A percentile compares a stretch with the other conserved stretches of the same genome.
Conservation (phyloP, 2,329 filamentous ascomycete genomes). For the Emericellopsis atlantica region DNA sequence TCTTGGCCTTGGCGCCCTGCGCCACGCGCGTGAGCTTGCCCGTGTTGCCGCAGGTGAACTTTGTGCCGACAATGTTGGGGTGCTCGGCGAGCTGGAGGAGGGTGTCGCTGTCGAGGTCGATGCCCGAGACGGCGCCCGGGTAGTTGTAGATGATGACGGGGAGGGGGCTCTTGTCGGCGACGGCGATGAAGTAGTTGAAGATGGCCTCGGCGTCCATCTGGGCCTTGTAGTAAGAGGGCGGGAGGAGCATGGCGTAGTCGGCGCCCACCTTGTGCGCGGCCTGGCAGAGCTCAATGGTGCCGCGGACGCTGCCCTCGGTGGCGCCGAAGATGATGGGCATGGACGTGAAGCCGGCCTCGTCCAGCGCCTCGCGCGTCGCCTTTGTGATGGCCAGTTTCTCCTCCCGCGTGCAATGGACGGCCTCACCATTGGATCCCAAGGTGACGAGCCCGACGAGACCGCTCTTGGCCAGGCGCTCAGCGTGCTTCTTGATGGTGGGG, state of each 20-base stretch:
- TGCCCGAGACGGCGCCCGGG: slow-evolving; percentile 72
- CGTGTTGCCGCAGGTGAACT: slow-evolving; percentile 86
- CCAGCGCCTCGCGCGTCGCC: slow-evolving; percentile 70
- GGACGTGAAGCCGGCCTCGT: slow-evolving; percentile 62
- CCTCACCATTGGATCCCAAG: slow-evolving; percentile 87
- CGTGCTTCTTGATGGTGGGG: slow-evolving; percentile 66
- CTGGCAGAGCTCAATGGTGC: slow-evolving; percentile 64
- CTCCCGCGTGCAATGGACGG: slow-evolving; percentile 66
- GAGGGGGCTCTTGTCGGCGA: slow-evolving; percentile 63
- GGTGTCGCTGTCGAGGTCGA: slow-evolving; percentile 83
- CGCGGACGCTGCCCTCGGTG: slow-evolving; percentile 68
- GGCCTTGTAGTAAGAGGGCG: slow-evolving; percentile 71
- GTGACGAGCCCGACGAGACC: slow-evolving; percentile 70
- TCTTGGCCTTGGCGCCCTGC: slow-evolving; percentile 57
- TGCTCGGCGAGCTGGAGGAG: slow-evolving; percentile 69
- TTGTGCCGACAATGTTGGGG: slow-evolving; percentile 76
- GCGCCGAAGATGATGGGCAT: slow-evolving; percentile 76
- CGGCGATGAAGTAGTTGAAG: slow-evolving; percentile 58
- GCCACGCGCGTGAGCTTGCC: slow-evolving; percentile 81
- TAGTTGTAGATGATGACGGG: slow-evolving; percentile 88
- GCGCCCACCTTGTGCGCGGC: slow-evolving; percentile 57
- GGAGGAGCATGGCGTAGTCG: slow-evolving; percentile 69
- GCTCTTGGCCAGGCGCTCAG: slow-evolving; percentile 61
- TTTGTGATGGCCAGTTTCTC: slow-evolving; percentile 66
- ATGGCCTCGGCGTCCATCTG: slow-evolving; percentile 65